Percentiles rank a stretch among this genome's conserved stretches.
These are phyloP conservation scores for Daedaleopsis sinensis DNA, from an alignment of 768 basidiomycete genomes.

Conservation along the genomic window DNA sequence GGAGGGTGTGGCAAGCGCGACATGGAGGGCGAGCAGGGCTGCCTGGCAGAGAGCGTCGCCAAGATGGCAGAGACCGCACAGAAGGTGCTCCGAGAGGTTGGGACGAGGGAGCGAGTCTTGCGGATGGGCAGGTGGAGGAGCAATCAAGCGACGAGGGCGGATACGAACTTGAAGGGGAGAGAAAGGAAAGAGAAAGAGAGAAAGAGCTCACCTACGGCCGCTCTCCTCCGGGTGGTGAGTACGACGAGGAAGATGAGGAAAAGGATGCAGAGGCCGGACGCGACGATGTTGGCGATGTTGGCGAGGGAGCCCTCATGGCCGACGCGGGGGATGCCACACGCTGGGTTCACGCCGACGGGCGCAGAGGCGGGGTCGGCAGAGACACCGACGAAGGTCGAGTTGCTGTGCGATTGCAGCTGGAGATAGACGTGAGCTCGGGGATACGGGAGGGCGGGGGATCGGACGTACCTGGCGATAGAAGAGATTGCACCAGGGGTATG, in stretches of 20 bases:
- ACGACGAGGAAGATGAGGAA: constrained; percentile 60
- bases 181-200: not conserved
- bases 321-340: not conserved
- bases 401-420: constrained; percentile 37
- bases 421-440: constrained; percentile 17
- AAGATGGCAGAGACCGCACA: too few relatives aligned
- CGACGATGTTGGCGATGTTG: constrained; percentile 55
- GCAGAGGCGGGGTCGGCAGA: constrained; percentile 43
- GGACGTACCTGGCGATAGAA: constrained; percentile 81
- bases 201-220: constrained; percentile 75
- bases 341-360: not conserved
- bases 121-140: too few relatives aligned
- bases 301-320: constrained; percentile 73
- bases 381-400: constrained; percentile 39
- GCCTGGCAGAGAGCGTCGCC: too few relatives aligned
- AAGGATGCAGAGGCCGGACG: constrained; percentile 64
- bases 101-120: too few relatives aligned
- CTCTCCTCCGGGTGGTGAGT: constrained; percentile 66
- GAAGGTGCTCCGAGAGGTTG: too few relatives aligned
- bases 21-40: too few relatives aligned
- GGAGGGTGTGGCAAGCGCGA: too few relatives aligned
- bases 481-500: constrained; percentile 93
- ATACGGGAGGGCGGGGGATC: constrained; percentile 16
- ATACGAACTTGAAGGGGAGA: not conserved
- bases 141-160: too few relatives aligned